Conservation (phyloP, 1,284 basidiomycete genomes). For the Fistulinella staudtii region DNA sequence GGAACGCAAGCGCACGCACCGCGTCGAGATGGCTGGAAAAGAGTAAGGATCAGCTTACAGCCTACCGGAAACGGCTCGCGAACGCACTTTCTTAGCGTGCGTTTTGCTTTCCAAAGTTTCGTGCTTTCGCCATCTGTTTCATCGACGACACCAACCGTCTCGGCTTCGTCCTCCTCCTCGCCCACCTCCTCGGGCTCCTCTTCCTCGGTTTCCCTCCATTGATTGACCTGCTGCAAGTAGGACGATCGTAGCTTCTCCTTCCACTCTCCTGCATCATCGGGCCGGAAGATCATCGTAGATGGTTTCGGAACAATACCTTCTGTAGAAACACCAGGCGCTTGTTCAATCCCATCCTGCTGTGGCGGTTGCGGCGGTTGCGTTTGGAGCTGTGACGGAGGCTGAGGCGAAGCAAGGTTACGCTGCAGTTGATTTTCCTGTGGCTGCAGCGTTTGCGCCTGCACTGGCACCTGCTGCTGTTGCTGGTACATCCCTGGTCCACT, state of each 20-base stretch:
- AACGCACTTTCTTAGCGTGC: conserved; percentile 83
- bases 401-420: conserved; percentile 15
- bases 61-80: background rate
- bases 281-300: conserved; percentile 82
- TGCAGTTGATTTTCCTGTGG: conserved; percentile 24
- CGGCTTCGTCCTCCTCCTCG: conserved; percentile 48
- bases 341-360: conserved; percentile 16
- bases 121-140: conserved; percentile 62
- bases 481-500: conserved; percentile 41
- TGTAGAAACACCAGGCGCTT: conserved; percentile 15
- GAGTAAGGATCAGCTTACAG: conserved; percentile 11
- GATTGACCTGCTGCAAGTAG: conserved; percentile 52
- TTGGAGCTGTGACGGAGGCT: conserved; percentile 22
- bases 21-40: conserved; percentile 83
- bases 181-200: conserved; percentile 62
- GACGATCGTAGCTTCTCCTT: conserved; percentile 66
- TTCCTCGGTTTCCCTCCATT: conserved; percentile 44
- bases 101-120: conserved; percentile 80
- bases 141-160: conserved; percentile 59
- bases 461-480: conserved; percentile 33
- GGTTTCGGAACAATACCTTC: conserved; percentile 38
- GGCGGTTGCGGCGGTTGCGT: conserved; percentile 33
- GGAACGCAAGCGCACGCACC: conserved; percentile 86
- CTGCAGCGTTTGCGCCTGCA: conserved; percentile 18
- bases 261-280: conserved; percentile 82